Percentiles rank a stretch among this genome's conserved stretches.
phyloP scores from a whole-genome alignment of 805 yeast species.

The Candida glaebosa region DNA sequence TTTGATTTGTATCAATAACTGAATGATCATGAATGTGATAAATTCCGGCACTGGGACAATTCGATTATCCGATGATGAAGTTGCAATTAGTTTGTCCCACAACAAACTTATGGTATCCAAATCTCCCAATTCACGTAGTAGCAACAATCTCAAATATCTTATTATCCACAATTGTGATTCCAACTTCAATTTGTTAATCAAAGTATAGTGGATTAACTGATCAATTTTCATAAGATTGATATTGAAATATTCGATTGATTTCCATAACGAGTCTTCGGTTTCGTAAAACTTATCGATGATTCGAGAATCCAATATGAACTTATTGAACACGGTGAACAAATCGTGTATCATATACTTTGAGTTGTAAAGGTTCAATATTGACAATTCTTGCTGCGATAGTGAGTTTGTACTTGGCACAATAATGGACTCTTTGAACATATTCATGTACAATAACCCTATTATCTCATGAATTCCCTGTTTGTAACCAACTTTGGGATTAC shows the following conservation, averaged over 20 bases:
- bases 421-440: constrained; percentile 34
- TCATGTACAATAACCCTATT: constrained; percentile 45
- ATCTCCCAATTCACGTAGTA: constrained; percentile 48
- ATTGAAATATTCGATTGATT: constrained; percentile 48
- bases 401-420: constrained; percentile 23
- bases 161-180: constrained; percentile 55
- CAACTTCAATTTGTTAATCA: constrained; percentile 40
- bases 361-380: constrained; percentile 39
- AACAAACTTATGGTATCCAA: constrained; percentile 29
- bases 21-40: constrained; percentile 39
- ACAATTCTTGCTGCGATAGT: constrained; percentile 24
- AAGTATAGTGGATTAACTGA: constrained; percentile 42
- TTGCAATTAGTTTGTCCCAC: constrained; percentile 49
- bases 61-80: constrained; percentile 9
- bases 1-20: constrained; percentile 44
- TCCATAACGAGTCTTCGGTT: constrained; percentile 39
- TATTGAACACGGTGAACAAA: constrained; percentile 41
- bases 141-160: constrained; percentile 45
- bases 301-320: constrained; percentile 39
- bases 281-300: constrained; percentile 35
- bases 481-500: constrained; percentile 45
- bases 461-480: constrained; percentile 57
- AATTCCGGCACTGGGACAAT: constrained; percentile 28
- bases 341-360: constrained; percentile 37
- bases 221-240: constrained; percentile 48